Evolutionary conservation across 2,329 filamentous ascomycete genomes (phyloP), one percentile per base, ranked within the genome.

Genomic region (Tolypocladium cylindrosporum): DNA sequence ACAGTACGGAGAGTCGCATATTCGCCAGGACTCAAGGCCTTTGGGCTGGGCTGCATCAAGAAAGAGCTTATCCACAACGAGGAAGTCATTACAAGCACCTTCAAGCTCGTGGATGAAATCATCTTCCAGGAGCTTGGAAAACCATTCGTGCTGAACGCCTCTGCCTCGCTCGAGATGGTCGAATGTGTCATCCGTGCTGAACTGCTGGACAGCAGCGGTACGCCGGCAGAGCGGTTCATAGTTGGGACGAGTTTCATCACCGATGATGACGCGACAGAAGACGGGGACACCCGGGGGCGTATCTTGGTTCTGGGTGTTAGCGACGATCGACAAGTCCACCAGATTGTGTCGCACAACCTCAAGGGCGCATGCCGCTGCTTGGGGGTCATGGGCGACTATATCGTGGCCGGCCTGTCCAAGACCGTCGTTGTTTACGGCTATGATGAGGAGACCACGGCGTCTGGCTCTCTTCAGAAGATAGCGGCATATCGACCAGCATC

Each of bases 101-200:
- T 99, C 67, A 88, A 88, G 66, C 81, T 99, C 1, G 91, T 95
- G 1, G 93, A 99, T 65, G 94, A 97, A 67, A 85, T 97, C 40
- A 77, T 90, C 21, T 96, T 97, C 71, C 85, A 89, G 60, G 82
- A 88, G 55, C 78, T 97, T 0, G 90, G 84, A 1, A 73, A 88
- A 63, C 83, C 86, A 0, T 87, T 89, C 61, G 70, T 80, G 8
- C 74, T 97, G 16, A 74, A 79, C 13, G 69, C 68, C 9, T 74
- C 73, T 0, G 70, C 72, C 2, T 71, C 74, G 2, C 65, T 77
- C 2, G 94, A 99, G 72, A 76, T 97, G 52, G 84, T 97, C 4
- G 94, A 97, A 71, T 86, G 88, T 61, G 86, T 96, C 9, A 86
- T 95, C 59, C 84, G 90, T 40, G 87, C 90, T 7, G 83, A 90